These are phyloP conservation scores for Metarhizium robertsii DNA, from an alignment of 2,329 filamentous ascomycete species.

Conservation along the genomic window DNA sequence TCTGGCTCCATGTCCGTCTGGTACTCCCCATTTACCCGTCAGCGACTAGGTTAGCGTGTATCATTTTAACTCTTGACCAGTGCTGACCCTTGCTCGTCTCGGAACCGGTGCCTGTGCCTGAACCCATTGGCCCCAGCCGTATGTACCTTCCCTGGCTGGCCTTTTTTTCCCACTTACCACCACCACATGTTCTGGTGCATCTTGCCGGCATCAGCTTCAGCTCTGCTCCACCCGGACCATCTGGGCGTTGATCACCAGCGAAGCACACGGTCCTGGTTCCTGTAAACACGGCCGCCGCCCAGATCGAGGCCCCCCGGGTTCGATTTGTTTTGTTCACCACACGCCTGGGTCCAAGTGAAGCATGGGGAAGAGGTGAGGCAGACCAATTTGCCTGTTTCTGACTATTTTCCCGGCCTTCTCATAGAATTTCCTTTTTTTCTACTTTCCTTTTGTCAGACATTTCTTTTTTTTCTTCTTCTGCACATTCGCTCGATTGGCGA, in stretches of 20 bases:
- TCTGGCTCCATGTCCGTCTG: too few relatives aligned
- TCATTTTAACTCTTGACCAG: too few relatives aligned
- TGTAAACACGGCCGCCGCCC: constrained; percentile 4
- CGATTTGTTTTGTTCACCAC: constrained; percentile 5
- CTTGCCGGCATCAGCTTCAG: too few relatives aligned
- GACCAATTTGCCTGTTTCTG: background rate
- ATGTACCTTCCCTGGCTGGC: background rate
- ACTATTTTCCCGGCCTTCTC: background rate
- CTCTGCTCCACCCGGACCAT: too few relatives aligned
- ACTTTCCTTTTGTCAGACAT: background rate
- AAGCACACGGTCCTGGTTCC: background rate
- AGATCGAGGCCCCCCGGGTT: background rate
- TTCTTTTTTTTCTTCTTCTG: background rate
- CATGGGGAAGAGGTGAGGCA: background rate
- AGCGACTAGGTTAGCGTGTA: too few relatives aligned
- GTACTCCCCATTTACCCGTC: too few relatives aligned
- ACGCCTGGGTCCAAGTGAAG: background rate
- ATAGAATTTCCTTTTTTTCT: background rate
- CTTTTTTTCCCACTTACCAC: too few relatives aligned
- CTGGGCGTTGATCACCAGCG: too few relatives aligned
- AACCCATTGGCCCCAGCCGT: background rate
- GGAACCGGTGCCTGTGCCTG: background rate
- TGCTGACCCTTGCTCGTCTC: background rate
- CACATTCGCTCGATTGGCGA: background rate
- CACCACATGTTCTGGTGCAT: too few relatives aligned